Base-by-base conservation (phyloP, 2,329 filamentous ascomycete species). In the Ophioceras dolichostomum region DNA sequence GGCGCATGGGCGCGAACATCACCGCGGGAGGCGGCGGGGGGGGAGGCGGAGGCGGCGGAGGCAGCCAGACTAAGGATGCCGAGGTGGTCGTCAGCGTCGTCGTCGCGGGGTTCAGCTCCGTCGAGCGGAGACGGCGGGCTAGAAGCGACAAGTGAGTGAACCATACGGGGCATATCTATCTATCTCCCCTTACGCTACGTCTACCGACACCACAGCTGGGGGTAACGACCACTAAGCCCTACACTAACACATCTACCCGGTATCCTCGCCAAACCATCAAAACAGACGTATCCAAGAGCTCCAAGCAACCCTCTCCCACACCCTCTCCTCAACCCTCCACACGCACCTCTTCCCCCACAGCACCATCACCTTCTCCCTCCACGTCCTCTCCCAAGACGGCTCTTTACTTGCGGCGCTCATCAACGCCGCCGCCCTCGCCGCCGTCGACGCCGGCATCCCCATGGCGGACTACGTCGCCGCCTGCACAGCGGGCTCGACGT, bases 391-490 rank as follows among this genome's bases (percentile, higher is more conserved):
- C 0, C 80, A 93, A 47, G 91, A 98, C 56, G 91, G 91, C 20
- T 88, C 83, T 1, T 70, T 96, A 3, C 77, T 98, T 16, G 87
- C 89, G 1, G 83, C 87, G 0, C 85, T 89, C 32, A 68, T 96
- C 48, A 98, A 98, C 52, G 91, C 91, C 4, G 76, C 83, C 0
- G 94, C 89, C 0, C 74, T 98, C 10, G 91, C 91, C 0, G 75
- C 96, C 17, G 80, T 96, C 43, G 91, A 98, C 55, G 91, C 91
- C 1, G 91, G 91, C 37, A 81, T 98, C 16, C 91, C 91, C 18
- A 95, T 96, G 88, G 77, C 79, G 3, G 86, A 94, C 54, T 93
- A 95, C 54, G 73, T 96, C 3, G 78, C 79, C 17, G 86, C 88
- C 5, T 93, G 85, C 60, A 94, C 88, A 1, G 83, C 86, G 0